Evolutionary conservation across 108 stramenopile species (phyloP).

Genomic region (Fragilaria radians): DNA sequence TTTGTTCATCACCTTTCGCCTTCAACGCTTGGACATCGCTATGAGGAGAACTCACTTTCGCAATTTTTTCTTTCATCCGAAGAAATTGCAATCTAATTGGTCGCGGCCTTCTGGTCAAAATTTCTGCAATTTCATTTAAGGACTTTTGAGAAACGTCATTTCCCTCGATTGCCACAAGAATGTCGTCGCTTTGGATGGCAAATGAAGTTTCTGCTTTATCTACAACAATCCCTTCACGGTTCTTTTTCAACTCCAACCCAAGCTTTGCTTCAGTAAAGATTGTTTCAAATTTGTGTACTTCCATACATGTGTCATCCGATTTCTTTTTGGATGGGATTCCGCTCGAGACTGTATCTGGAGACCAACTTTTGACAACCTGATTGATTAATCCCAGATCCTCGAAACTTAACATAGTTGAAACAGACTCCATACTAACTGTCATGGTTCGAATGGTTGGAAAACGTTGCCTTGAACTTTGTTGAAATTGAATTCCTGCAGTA

Average conservation of each 20-base stretch:
- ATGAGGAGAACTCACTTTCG: background rate
- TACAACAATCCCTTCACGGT: slow-evolving; percentile 30
- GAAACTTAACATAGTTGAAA: slow-evolving; percentile 60
- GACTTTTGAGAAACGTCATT: slow-evolving; percentile 11
- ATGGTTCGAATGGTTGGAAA: slow-evolving; percentile 43
- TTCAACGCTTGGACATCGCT: background rate
- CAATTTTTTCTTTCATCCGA: slow-evolving; percentile 4
- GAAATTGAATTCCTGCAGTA: slow-evolving; percentile 43
- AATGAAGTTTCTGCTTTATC: slow-evolving; percentile 20
- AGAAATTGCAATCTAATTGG: slow-evolving; percentile 41
- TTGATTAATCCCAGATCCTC: slow-evolving; percentile 57
- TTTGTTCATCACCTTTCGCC: background rate
- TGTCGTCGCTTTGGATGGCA: slow-evolving; percentile 38
- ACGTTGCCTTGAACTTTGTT: slow-evolving; percentile 14
- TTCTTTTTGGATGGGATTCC: background rate
- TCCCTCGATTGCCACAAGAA: slow-evolving; percentile 29
- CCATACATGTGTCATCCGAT: no score
- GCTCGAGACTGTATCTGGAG: slow-evolving; percentile 7
- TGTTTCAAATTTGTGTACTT: slow-evolving; percentile 23
- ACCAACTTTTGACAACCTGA: slow-evolving; percentile 34
- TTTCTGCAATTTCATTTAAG: slow-evolving; percentile 34
- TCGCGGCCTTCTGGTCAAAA: slow-evolving; percentile 22
- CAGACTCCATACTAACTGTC: slow-evolving; percentile 48
- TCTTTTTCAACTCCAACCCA: slow-evolving; percentile 43
- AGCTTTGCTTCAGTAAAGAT: slow-evolving; percentile 28